Base-by-base conservation (phyloP, 805 yeast genomes). In the Candida easanensis region DNA sequence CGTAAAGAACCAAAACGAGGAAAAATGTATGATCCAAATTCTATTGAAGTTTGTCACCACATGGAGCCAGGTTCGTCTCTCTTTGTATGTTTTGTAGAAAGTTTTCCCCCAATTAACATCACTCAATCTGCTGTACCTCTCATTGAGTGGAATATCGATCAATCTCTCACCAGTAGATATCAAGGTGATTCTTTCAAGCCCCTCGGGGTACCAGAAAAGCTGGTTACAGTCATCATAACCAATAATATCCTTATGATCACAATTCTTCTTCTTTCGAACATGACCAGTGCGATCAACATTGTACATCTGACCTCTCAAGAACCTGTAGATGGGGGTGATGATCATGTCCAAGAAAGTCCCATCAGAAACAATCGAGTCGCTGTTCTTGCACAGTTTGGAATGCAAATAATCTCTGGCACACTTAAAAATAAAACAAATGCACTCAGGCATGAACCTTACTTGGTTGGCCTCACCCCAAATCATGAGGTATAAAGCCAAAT, bases 401-500 rank as follows among this genome's bases (percentile, higher is more conserved):
- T 21, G 16, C 13, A 70, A 82, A 50, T 73, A 72, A 55, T 85
- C 91, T 34, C 74, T 74, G 33, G 95, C 88, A 56, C 95, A 84
- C 57, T 88, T 86, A 65, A 79, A 87, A 16, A 88, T 75, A 53
- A 88, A 88, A 46, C 95, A 88, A 18, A 88, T 59, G 56, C 95
- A 87, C 58, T 88, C 97, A 0, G 97, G 96, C 75, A 88, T 77
- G 55, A 84, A 89, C 47, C 96, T 70, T 1, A 87, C 59, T 53
- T 88, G 90, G 56, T 86, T 87, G 0, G 96, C 89, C 61, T 88
- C 97, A 0, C 96, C 95, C 97, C 97, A 88, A 50, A 87, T 77
- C 49, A 87, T 62, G 14, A 88, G 68, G 54, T 82, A 89, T 9
- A 88, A 60, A 0, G 86, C 82, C 10, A 88, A 53, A 50, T 88